Conservation (phyloP, 2,329 filamentous ascomycete genomes). For the Fusarium dimerum region DNA sequence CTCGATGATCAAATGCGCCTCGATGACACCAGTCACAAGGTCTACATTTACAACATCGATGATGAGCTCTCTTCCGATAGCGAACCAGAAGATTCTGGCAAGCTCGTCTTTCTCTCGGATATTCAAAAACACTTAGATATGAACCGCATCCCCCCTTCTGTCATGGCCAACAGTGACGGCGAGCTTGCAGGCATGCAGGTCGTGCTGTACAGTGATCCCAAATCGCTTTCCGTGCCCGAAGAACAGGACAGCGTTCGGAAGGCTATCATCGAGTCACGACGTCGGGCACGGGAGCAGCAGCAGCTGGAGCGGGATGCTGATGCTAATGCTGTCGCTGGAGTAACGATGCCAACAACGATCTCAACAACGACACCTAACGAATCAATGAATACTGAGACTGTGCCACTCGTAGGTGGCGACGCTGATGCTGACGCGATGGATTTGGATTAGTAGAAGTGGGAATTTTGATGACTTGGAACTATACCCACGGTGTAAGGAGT, state of each 20-base stretch:
- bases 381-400: slow-evolving; percentile 7
- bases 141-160: slow-evolving; percentile 67
- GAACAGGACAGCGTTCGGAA: slow-evolving; percentile 77
- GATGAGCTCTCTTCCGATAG: slow-evolving; percentile 70
- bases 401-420: slow-evolving; percentile 12
- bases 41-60: slow-evolving; percentile 90
- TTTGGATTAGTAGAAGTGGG: slow-evolving; percentile 47
- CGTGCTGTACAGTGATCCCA: slow-evolving; percentile 81
- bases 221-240: slow-evolving; percentile 72
- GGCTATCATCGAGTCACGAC: slow-evolving; percentile 79
- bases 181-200: slow-evolving; percentile 67
- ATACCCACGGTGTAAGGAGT: slow-evolving; percentile 31
- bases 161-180: slow-evolving; percentile 60
- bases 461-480: background rate
- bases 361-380: slow-evolving; percentile 6
- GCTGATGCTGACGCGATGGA: slow-evolving; percentile 68
- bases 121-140: slow-evolving; percentile 78
- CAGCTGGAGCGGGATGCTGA: slow-evolving; percentile 39
- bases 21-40: slow-evolving; percentile 82
- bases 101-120: slow-evolving; percentile 78
- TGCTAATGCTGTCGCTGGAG: slow-evolving; percentile 23
- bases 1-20: slow-evolving; percentile 72
- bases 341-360: background rate
- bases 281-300: slow-evolving; percentile 63
- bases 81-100: slow-evolving; percentile 49